phyloP scores from a whole-genome alignment of 495 filamentous ascomycete species.

The Aspergillus nanangensis region DNA sequence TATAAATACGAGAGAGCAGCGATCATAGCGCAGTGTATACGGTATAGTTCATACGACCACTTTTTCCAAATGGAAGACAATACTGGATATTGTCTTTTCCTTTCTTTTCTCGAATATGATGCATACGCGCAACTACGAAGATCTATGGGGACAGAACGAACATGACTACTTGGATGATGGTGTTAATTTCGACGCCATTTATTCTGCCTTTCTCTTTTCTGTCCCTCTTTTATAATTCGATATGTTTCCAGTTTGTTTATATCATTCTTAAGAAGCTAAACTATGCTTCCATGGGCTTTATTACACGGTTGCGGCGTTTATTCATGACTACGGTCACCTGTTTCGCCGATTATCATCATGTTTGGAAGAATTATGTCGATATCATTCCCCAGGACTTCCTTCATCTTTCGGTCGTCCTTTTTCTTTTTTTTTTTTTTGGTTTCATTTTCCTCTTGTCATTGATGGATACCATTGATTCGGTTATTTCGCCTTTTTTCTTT shows the following conservation, averaged over 20 bases:
- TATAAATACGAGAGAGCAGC: too few relatives aligned
- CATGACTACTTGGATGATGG: too few relatives aligned
- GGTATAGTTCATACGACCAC: too few relatives aligned
- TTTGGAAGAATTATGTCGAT: conserved; percentile 11
- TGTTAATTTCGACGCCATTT: conserved; percentile 1
- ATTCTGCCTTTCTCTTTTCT: conserved; percentile 13
- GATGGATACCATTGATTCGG: conserved; percentile 5
- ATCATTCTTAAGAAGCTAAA: conserved; percentile 16
- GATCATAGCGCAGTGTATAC: too few relatives aligned
- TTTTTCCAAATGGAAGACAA: too few relatives aligned
- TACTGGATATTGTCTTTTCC: too few relatives aligned
- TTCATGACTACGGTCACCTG: not conserved
- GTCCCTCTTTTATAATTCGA: conserved; percentile 10
- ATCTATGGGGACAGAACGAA: conserved; percentile 22
- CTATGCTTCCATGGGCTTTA: conserved; percentile 1
- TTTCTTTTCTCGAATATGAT: conserved; percentile 17
- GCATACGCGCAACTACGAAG: conserved; percentile 18
- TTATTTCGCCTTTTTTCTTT: conserved; percentile 1
- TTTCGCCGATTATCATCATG: conserved; percentile 2
- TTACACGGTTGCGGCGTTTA: conserved; percentile 12
- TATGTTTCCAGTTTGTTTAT: conserved; percentile 13
- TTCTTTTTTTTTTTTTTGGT: conserved; percentile 15
- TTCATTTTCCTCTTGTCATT: not conserved
- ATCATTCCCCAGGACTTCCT: conserved; percentile 1
- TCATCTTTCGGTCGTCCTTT: conserved; percentile 11